Evolutionary conservation across 495 filamentous ascomycete genomes (phyloP).

Genomic region (Xylaria cubensis): DNA sequence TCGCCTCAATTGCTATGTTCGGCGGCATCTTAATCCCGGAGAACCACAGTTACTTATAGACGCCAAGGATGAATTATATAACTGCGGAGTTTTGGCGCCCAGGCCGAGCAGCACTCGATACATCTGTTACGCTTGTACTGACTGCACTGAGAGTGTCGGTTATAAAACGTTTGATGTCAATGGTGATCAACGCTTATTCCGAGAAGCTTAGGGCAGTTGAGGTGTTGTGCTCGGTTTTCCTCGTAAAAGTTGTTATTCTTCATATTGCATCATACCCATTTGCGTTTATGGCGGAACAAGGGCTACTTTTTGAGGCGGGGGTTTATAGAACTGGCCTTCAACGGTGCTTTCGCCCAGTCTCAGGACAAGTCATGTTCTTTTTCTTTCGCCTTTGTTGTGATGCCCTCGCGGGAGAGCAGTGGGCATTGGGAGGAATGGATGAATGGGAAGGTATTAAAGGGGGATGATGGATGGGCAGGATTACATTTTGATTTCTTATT

Average conservation of each 20-base stretch:
- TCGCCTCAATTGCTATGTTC: not conserved
- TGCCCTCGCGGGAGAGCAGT: not conserved
- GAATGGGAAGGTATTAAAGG: not conserved
- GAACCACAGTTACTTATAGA: slow-evolving; percentile 14
- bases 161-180: not conserved
- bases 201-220: not conserved
- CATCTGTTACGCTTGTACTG: not conserved
- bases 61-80: not conserved
- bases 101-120: not conserved
- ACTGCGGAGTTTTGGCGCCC: not conserved
- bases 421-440: slow-evolving; percentile 1
- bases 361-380: not conserved
- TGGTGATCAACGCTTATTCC: not conserved
- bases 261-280: slow-evolving; percentile 26
- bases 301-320: slow-evolving; percentile 2
- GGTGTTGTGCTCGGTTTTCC: not conserved
- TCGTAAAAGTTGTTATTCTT: slow-evolving; percentile 25
- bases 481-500: slow-evolving; percentile 28
- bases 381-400: slow-evolving; percentile 15
- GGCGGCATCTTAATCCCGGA: not conserved
- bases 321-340: slow-evolving; percentile 7
- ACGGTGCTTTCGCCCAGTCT: not conserved
- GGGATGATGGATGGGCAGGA: not conserved
- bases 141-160: not conserved
- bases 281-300: slow-evolving; percentile 19